Conservation (phyloP, 2,329 filamentous ascomycete genomes). For the Alternaria sp. region DNA sequence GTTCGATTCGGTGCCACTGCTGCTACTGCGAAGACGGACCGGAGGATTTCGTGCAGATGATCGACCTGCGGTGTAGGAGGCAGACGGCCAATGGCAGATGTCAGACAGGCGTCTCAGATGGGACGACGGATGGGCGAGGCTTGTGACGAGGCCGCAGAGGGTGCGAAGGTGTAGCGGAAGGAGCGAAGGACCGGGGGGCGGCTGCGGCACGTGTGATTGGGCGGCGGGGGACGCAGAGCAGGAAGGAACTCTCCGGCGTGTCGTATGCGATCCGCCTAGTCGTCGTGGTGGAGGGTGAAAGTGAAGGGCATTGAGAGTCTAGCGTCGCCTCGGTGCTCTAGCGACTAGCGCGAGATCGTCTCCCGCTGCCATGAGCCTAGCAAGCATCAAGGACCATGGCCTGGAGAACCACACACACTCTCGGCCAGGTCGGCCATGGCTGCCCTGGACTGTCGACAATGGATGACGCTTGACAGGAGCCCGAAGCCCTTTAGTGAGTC, state of each 20-base stretch:
- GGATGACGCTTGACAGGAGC: slow-evolving; percentile 5
- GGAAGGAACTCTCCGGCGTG: slow-evolving; percentile 4
- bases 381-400: neutral
- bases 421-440: slow-evolving; percentile 1
- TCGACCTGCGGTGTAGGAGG: slow-evolving; percentile 44
- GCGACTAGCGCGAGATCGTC: slow-evolving; percentile 24
- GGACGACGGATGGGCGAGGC: slow-evolving; percentile 39
- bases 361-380: slow-evolving; percentile 21
- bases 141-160: slow-evolving; percentile 40
- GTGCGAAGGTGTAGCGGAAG: slow-evolving; percentile 14
- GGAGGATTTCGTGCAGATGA: slow-evolving; percentile 63
- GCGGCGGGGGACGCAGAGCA: slow-evolving; percentile 13
- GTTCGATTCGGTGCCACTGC: slow-evolving; percentile 10
- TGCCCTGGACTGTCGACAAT: neutral
- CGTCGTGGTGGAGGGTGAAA: slow-evolving; percentile 7
- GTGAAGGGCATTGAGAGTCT: neutral
- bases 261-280: neutral
- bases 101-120: slow-evolving; percentile 46
- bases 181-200: slow-evolving; percentile 18
- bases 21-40: slow-evolving; percentile 36
- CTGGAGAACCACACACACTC: slow-evolving; percentile 7
- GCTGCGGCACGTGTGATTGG: slow-evolving; percentile 40
- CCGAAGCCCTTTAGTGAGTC: slow-evolving; percentile 33
- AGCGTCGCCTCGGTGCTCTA: slow-evolving; percentile 1
- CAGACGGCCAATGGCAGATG: slow-evolving; percentile 44